These are phyloP conservation scores for Diospyros kaki DNA, from an alignment of 148 eudicot genomes.

Conservation along the genomic window DNA sequence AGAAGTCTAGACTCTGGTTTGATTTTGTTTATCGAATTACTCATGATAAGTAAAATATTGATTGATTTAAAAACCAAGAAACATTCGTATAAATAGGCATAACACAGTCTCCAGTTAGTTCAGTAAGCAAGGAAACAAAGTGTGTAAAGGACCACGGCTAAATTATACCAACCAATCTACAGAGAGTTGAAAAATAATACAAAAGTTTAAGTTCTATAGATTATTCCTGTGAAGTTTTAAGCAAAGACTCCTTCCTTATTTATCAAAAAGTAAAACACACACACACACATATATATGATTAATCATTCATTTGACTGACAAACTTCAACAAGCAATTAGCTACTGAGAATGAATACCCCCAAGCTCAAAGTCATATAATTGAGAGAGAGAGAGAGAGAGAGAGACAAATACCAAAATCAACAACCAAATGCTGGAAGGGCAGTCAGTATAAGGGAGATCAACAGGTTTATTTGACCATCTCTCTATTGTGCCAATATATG, in stretches of 20 bases:
- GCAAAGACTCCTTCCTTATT: no score
- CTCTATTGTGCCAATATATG: constrained; percentile 50
- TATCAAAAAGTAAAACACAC: no score
- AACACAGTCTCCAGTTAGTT: no score
- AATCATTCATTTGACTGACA: not conserved
- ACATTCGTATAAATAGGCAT: no score
- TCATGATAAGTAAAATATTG: no score
- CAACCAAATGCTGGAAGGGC: constrained; percentile 49
- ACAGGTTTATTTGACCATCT: constrained; percentile 83
- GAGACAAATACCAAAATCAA: constrained; percentile 58
- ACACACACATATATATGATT: not conserved
- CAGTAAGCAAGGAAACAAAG: no score
- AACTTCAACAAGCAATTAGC: not conserved
- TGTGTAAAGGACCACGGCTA: no score
- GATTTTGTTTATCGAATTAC: no score
- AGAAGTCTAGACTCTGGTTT: no score
- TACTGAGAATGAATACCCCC: constrained; percentile 1
- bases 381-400: not conserved
- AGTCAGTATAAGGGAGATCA: constrained; percentile 48
- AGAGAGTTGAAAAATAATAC: not conserved
- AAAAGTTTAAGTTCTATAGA: not conserved
- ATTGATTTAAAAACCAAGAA: no score
- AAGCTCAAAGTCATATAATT: not conserved
- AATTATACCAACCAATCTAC: not conserved
- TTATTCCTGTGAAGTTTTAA: not conserved